Evolutionary conservation across 2,329 filamentous ascomycete species (phyloP), one percentile per base, ranked within the genome.

Genomic region (Fonsecaea multimorphosa): DNA sequence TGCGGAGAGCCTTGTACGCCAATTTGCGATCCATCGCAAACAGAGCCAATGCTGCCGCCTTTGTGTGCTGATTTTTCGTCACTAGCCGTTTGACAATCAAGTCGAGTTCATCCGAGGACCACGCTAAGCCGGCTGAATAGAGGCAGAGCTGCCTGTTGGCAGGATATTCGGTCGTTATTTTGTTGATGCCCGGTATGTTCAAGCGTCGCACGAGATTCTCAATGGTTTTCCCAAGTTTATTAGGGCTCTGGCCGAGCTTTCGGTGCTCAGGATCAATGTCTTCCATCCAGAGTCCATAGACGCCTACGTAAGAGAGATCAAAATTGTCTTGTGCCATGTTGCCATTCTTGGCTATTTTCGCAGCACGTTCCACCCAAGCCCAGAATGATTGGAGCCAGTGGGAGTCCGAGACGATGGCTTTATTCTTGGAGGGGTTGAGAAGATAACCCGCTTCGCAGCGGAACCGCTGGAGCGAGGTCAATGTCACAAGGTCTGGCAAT

Each of bases 41-140:
- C 3, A 88, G 80, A 2, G 87, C 86, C 49, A 88, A 76, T 1
- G 86, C 86, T 58, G 88, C 86, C 16, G 87, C 87, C 76, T 88
- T 87, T 57, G 87, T 87, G 68, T 86, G 81, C 52, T 87, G 79
- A 16, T 82, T 82, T 55, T 83, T 76, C 5, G 82, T 76, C 11
- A 87, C 81, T 11, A 89, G 77, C 2, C 80, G 76, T 64, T 83
- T 76, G 73, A 88, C 76, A 71, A 79, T 66, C 72, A 80, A 72
- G 78, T 85, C 70, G 76, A 85, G 67, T 74, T 84, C 76, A 27
- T 82, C 77, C 38, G 80, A 76, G 1, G 84, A 82, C 68, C 86
- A 83, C 14, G 83, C 81, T 75, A 86, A 85, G 11, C 85, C 86
- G 64, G 86, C 88, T 19, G 87, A 79, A 64, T 83, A 82, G 9